Evolutionary conservation across 2,329 filamentous ascomycete genomes (phyloP).

Genomic region (Clarireedia homoeocarpa): DNA sequence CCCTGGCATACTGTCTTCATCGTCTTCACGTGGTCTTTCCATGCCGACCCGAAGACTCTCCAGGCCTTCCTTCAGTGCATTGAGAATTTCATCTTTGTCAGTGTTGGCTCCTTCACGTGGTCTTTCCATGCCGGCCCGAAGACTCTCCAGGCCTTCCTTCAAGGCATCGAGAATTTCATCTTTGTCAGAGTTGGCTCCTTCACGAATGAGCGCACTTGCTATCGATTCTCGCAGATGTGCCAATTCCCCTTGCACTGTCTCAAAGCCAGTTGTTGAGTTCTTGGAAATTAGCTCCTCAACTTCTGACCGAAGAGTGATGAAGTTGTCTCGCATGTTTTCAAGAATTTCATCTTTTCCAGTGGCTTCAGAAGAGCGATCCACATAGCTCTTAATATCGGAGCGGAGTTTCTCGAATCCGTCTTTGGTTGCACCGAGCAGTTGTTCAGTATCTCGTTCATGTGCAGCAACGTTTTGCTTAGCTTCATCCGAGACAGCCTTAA

Average conservation of each 20-base stretch:
- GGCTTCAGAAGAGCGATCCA: conserved; percentile 62
- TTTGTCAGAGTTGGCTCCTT: conserved; percentile 40
- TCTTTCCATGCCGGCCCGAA: conserved; percentile 62
- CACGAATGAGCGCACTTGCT: conserved; percentile 41
- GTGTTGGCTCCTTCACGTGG: conserved; percentile 33
- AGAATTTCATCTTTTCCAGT: conserved; percentile 72
- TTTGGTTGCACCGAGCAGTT: conserved; percentile 79
- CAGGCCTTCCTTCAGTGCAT: conserved; percentile 54
- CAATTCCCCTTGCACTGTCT: conserved; percentile 47
- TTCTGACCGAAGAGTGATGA: conserved; percentile 61
- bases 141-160: conserved; percentile 61
- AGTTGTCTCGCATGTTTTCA: conserved; percentile 54
- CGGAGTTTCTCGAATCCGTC: conserved; percentile 79
- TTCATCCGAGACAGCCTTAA: conserved; percentile 52
- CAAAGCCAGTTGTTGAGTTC: conserved; percentile 46
- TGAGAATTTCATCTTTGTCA: conserved; percentile 61
- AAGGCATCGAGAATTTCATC: conserved; percentile 58
- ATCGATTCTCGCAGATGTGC: conserved; percentile 52
- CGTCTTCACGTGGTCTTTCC: conserved; percentile 29
- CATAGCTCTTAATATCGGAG: conserved; percentile 71
- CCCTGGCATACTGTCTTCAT: conserved; percentile 38
- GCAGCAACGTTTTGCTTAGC: conserved; percentile 72
- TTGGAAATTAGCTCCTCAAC: conserved; percentile 52
- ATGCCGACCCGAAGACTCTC: conserved; percentile 70
- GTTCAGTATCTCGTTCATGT: conserved; percentile 75